Conservation (phyloP, 169 alveolate genomes). For the Babesia gibsoni region DNA sequence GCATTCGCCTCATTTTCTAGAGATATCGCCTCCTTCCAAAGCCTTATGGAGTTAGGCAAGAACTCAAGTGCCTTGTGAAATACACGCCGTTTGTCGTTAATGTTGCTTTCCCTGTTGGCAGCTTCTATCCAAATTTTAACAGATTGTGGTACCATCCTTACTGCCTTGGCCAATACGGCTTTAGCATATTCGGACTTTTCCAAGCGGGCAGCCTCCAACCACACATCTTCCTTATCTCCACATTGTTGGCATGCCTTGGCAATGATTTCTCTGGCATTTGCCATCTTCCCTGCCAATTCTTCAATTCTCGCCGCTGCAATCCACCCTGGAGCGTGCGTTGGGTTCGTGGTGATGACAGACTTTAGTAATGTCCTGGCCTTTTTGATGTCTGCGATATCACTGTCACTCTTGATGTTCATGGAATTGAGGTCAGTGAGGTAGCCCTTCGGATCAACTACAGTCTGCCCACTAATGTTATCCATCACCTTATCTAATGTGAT, state of each 20-base stretch:
- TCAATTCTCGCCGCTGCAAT: constrained; percentile 99
- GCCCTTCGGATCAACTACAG: constrained; percentile 95
- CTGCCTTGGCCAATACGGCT: constrained; percentile 91
- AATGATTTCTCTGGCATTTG: constrained; percentile 94
- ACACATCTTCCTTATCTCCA: constrained; percentile 96
- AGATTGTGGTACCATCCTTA: constrained; percentile 82
- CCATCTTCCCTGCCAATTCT: constrained; percentile 89
- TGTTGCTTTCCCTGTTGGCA: constrained; percentile 88
- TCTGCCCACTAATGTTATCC: constrained; percentile 91
- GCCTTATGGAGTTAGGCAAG: constrained; percentile 93
- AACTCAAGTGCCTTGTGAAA: constrained; percentile 93
- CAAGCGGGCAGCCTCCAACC: constrained; percentile 98
- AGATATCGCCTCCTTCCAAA: constrained; percentile 97
- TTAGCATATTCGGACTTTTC: constrained; percentile 93
- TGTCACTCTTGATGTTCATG: constrained; percentile 76
- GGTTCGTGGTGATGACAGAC: constrained; percentile 90
- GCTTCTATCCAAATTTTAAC: constrained; percentile 95
- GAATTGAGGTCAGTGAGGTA: constrained; percentile 90
- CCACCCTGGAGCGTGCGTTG: constrained; percentile 97
- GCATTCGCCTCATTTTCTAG: constrained; percentile 93
- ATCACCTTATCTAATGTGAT: constrained; percentile 90
- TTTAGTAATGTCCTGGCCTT: constrained; percentile 88
- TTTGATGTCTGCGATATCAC: constrained; percentile 93
- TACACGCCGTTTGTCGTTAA: constrained; percentile 83
- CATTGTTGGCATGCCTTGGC: constrained; percentile 94